A percentile compares a stretch with the other conserved stretches of the same genome.
phyloP scores from a whole-genome alignment of 176 grass and related monocot species.

The Carex pumila region DNA sequence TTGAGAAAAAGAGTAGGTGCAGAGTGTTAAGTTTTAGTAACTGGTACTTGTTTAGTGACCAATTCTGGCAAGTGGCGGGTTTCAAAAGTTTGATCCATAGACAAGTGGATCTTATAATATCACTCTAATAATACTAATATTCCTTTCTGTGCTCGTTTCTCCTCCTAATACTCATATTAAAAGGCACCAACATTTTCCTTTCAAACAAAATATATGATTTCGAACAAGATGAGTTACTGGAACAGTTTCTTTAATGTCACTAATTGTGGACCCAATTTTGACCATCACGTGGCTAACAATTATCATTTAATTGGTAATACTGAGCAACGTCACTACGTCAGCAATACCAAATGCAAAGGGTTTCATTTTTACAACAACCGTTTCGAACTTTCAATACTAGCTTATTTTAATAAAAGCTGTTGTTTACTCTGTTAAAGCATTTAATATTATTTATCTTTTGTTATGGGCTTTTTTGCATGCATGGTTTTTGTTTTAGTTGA shows the following conservation, averaged over 20 bases:
- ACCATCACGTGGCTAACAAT: conserved; percentile 10
- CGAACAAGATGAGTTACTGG: not conserved
- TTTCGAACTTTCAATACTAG: not conserved
- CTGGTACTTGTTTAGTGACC: not conserved
- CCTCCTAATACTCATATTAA: not conserved
- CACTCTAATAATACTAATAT: not conserved
- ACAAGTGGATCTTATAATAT: not conserved
- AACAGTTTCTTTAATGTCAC: not conserved
- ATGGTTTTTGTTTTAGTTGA: not conserved
- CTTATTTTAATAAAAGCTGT: too few relatives aligned
- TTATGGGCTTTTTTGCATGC: not conserved
- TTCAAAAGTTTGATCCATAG: not conserved
- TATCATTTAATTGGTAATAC: not conserved
- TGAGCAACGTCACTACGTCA: not conserved
- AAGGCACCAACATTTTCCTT: not conserved
- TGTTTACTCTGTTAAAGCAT: too few relatives aligned
- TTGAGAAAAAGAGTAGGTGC: not conserved
- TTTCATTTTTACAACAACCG: not conserved
- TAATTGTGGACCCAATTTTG: not conserved
- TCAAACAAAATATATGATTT: not conserved
- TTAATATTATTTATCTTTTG: not conserved
- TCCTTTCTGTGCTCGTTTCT: not conserved
- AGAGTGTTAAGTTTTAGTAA: not conserved
- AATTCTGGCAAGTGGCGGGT: not conserved
- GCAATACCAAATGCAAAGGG: not conserved